These are phyloP conservation scores for Yarrowia hollandica DNA, from an alignment of 805 yeast species.

Conservation along the genomic window DNA sequence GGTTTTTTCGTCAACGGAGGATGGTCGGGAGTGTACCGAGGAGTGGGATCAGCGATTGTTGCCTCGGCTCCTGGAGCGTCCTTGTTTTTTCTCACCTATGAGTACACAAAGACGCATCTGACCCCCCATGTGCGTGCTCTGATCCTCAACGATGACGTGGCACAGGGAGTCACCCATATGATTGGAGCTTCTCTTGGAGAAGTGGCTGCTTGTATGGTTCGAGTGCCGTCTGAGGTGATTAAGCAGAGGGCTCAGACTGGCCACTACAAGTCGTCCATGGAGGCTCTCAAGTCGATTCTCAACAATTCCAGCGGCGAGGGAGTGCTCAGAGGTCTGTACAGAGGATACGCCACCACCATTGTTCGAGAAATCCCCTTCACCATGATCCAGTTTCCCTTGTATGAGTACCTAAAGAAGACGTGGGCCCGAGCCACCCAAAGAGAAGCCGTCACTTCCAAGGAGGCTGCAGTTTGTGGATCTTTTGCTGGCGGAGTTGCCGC, in stretches of 20 bases:
- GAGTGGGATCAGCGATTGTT: constrained; percentile 88
- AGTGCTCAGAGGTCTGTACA: constrained; percentile 69
- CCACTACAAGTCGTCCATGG: constrained; percentile 56
- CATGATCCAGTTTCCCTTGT: constrained; percentile 89
- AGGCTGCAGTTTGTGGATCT: constrained; percentile 89
- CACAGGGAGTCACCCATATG: constrained; percentile 69
- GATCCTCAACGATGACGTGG: constrained; percentile 38
- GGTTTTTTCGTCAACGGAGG: constrained; percentile 95
- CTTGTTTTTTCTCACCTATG: constrained; percentile 80
- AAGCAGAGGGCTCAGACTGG: constrained; percentile 91
- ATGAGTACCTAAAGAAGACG: constrained; percentile 75
- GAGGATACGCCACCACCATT: constrained; percentile 93
- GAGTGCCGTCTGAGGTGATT: constrained; percentile 96
- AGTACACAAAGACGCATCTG: constrained; percentile 58
- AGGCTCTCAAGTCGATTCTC: constrained; percentile 63
- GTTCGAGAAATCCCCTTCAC: constrained; percentile 97
- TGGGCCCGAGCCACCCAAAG: constrained; percentile 50
- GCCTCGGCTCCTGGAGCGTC: constrained; percentile 92
- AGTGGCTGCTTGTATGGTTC: constrained; percentile 84
- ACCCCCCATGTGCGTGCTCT: constrained; percentile 42
- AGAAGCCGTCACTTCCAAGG: constrained; percentile 56
- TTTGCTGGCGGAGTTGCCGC: constrained; percentile 95
- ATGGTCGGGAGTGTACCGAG: constrained; percentile 84
- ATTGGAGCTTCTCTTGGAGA: constrained; percentile 86
- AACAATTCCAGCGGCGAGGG: constrained; percentile 77